These are phyloP conservation scores for Sergeia podlipaevii DNA, from an alignment of 208 protist genomes.

Conservation along the genomic window DNA sequence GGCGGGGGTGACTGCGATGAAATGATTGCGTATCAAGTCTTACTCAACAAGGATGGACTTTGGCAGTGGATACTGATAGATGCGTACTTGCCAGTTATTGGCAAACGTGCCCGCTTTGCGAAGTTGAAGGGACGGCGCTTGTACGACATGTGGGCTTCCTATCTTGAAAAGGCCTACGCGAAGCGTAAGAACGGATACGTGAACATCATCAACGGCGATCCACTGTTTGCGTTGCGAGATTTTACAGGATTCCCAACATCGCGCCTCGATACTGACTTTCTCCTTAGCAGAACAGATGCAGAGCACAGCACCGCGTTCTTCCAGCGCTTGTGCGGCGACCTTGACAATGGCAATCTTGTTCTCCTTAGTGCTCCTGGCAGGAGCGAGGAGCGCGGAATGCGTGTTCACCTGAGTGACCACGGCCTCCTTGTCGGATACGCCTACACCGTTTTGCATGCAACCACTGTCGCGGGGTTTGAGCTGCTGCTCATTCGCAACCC, in stretches of 20 bases:
- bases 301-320: constrained; percentile 35
- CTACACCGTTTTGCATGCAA: constrained; percentile 37
- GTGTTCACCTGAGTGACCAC: constrained; percentile 24
- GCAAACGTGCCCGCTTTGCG: constrained; percentile 43
- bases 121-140: too few relatives aligned
- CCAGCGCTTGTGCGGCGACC: constrained; percentile 28
- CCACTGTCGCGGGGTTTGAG: constrained; percentile 1
- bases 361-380: constrained; percentile 46
- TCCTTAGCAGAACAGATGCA: constrained; percentile 14
- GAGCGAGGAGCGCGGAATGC: constrained; percentile 12
- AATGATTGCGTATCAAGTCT: constrained; percentile 63
- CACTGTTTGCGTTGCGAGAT: constrained; percentile 57
- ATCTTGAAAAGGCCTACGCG: constrained; percentile 83
- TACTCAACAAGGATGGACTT: constrained; percentile 63
- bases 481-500: constrained; percentile 57
- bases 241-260: constrained; percentile 52
- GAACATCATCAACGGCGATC: constrained; percentile 65
- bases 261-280: constrained; percentile 33
- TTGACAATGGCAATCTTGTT: constrained; percentile 33
- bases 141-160: constrained; percentile 78
- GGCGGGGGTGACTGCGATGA: constrained; percentile 10
- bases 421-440: constrained; percentile 48
- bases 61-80: constrained; percentile 71
- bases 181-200: constrained; percentile 72
- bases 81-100: constrained; percentile 60